Conservation (phyloP, 306 rosid genomes). For the Mimosa pudica region DNA sequence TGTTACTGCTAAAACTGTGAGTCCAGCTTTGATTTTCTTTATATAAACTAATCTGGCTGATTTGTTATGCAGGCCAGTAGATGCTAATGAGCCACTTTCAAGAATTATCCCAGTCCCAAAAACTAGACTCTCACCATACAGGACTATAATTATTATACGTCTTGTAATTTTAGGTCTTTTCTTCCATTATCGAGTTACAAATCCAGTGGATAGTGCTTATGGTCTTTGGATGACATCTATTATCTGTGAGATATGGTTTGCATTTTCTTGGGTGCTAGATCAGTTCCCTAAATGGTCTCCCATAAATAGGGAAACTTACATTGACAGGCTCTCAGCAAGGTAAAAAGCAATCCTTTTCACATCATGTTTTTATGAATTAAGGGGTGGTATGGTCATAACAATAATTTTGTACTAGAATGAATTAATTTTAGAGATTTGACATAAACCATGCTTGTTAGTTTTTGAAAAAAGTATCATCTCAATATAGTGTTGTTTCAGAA, state of each 20-base stretch:
- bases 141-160: conserved; percentile 64
- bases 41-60: conserved; percentile 29
- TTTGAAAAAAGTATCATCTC: neutral
- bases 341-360: conserved; percentile 32
- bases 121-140: conserved; percentile 71
- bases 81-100: conserved; percentile 69
- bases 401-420: conserved; percentile 16
- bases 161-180: conserved; percentile 79
- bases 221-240: conserved; percentile 96
- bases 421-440: neutral
- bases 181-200: conserved; percentile 89
- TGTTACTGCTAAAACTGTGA: neutral
- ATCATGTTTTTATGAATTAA: conserved; percentile 36
- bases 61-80: conserved; percentile 60
- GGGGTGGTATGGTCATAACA: conserved; percentile 23
- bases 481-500: conserved; percentile 3
- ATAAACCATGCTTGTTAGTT: neutral
- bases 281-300: conserved; percentile 99
- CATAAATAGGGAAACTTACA: conserved; percentile 65
- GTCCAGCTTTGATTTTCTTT: neutral
- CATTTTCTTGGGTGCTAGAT: conserved; percentile 93
- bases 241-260: conserved; percentile 98
- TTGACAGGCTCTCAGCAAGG: conserved; percentile 85
- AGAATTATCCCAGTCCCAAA: conserved; percentile 59
- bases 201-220: conserved; percentile 93